A percentile compares a stretch with the other conserved stretches of the same genome.
Conservation (phyloP, 176 grass and related monocot genomes). For the Saccharum officinarum region DNA sequence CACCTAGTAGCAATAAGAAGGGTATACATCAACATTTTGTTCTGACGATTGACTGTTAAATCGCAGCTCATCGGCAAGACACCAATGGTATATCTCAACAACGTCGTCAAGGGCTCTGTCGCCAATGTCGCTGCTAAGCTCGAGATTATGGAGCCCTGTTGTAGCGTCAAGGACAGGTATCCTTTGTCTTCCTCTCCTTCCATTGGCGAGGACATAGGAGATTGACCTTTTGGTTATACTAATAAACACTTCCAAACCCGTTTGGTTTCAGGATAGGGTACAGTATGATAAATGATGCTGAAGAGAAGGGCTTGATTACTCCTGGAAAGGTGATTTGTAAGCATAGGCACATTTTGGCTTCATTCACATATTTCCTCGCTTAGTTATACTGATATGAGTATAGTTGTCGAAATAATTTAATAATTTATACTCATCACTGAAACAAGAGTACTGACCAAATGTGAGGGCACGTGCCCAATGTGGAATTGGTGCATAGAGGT, state of each 20-base stretch:
- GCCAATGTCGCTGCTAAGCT: constrained; percentile 92
- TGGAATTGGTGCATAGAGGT: neutral
- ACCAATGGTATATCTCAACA: constrained; percentile 96
- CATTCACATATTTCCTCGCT: neutral
- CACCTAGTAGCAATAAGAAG: neutral
- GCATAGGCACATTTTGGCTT: neutral
- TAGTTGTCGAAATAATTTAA: neutral
- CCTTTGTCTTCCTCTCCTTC: neutral
- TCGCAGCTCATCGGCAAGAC: constrained; percentile 96
- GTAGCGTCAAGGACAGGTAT: constrained; percentile 97
- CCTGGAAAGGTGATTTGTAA: constrained; percentile 68
- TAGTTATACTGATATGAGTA: neutral
- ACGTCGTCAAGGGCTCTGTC: constrained; percentile 71
- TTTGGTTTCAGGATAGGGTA: constrained; percentile 80
- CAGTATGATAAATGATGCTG: constrained; percentile 90
- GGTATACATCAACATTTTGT: neutral
- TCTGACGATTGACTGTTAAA: constrained; percentile 1
- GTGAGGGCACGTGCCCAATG: neutral
- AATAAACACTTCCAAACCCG: neutral
- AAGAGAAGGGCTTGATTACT: constrained; percentile 76
- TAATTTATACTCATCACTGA: neutral
- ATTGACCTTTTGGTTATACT: neutral
- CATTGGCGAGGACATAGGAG: neutral
- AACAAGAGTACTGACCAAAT: neutral
- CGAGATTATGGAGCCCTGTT: constrained; percentile 98